phyloP scores from a whole-genome alignment of 352 stramenopile genomes.

The Pythium periplocum region DNA sequence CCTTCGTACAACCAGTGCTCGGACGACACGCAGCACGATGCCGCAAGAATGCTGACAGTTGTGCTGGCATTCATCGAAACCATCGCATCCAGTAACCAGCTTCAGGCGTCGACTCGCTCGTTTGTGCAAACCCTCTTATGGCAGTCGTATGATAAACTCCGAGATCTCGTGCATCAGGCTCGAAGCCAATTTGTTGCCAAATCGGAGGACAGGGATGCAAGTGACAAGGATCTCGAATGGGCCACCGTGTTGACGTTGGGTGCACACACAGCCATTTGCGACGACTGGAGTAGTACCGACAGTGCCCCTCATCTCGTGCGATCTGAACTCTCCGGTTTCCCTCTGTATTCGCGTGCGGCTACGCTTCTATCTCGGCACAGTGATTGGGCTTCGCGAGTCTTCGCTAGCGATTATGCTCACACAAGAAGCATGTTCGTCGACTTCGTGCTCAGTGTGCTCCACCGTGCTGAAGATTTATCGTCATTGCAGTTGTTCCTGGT shows the following conservation, averaged over 20 bases:
- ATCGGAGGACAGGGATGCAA: not conserved
- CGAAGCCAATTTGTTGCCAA: constrained; percentile 13
- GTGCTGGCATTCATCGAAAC: constrained; percentile 12
- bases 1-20: constrained; percentile 1
- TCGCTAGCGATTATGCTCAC: constrained; percentile 5
- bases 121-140: constrained; percentile 14
- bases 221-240: constrained; percentile 3
- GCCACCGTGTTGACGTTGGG: constrained; percentile 3
- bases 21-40: constrained; percentile 12
- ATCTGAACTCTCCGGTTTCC: too few species aligned
- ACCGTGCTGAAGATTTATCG: constrained; percentile 21
- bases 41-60: constrained; percentile 9
- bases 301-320: too few species aligned
- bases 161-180: constrained; percentile 8
- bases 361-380: constrained; percentile 36
- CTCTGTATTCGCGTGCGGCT: constrained; percentile 7
- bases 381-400: constrained; percentile 20
- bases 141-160: constrained; percentile 11
- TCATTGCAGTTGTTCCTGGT: constrained; percentile 43
- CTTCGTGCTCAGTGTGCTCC: constrained; percentile 26
- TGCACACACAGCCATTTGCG: constrained; percentile 2
- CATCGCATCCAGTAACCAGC: constrained; percentile 9
- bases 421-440: constrained; percentile 30
- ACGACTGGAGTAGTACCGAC: too few species aligned
- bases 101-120: constrained; percentile 15